Evolutionary conservation across 768 basidiomycete genomes (phyloP).

Genomic region (Coprinellus aureogranulatus): DNA sequence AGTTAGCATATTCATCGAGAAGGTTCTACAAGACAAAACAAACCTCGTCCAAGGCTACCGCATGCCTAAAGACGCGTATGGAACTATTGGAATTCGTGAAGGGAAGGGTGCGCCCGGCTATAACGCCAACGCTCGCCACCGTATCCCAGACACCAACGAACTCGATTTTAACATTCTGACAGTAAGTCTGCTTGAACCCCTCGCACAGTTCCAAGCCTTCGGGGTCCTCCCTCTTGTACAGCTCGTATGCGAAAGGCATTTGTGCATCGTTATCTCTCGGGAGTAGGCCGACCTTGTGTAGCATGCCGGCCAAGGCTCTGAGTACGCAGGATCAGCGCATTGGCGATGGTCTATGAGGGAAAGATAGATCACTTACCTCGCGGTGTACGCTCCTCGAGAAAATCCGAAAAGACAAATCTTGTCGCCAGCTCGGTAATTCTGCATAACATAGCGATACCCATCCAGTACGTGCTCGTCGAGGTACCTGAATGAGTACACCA

Average conservation of each 20-base stretch:
- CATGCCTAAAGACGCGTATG: slow-evolving; percentile 75
- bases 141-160: slow-evolving; percentile 88
- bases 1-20: too few relatives aligned
- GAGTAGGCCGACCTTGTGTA: slow-evolving; percentile 76
- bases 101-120: slow-evolving; percentile 60
- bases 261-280: slow-evolving; percentile 67
- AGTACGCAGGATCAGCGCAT: slow-evolving; percentile 18
- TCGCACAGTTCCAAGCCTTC: slow-evolving; percentile 45
- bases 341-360: not conserved
- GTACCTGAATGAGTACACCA: slow-evolving; percentile 57
- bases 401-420: slow-evolving; percentile 80
- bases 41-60: slow-evolving; percentile 76
- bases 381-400: slow-evolving; percentile 58
- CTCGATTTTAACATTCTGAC: slow-evolving; percentile 63
- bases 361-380: slow-evolving; percentile 31
- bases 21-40: too few relatives aligned
- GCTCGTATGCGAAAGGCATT: slow-evolving; percentile 69
- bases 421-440: slow-evolving; percentile 70
- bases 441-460: slow-evolving; percentile 78
- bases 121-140: slow-evolving; percentile 69
- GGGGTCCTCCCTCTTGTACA: slow-evolving; percentile 56
- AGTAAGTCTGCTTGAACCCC: slow-evolving; percentile 75
- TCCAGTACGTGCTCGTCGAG: slow-evolving; percentile 68
- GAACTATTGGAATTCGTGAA: slow-evolving; percentile 62
- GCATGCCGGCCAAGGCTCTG: slow-evolving; percentile 72